A percentile compares a stretch with the other conserved stretches of the same genome.
phyloP scores from a whole-genome alignment of 208 protist species.

The Jaenimonas drosophilae region DNA sequence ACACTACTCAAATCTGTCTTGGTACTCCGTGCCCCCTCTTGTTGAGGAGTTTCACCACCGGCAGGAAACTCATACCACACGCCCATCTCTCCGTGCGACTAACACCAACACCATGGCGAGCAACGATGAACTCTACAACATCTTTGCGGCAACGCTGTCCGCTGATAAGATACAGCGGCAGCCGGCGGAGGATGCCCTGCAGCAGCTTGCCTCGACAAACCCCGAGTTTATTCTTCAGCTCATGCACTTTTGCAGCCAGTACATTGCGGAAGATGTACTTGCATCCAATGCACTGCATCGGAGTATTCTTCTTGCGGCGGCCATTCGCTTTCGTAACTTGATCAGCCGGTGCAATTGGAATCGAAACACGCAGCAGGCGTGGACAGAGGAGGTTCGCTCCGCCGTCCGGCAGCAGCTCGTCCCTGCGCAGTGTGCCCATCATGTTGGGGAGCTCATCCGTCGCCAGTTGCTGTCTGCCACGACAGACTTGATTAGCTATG shows the following conservation, averaged over 20 bases:
- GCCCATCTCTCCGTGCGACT: too few relatives aligned
- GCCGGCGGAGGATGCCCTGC: conserved; percentile 49
- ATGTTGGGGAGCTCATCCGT: conserved; percentile 57
- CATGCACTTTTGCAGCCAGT: conserved; percentile 30
- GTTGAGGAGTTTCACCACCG: too few relatives aligned
- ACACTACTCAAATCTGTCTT: too few relatives aligned
- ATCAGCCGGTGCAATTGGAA: conserved; percentile 68
- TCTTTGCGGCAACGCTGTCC: conserved; percentile 57
- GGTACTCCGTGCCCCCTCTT: too few relatives aligned
- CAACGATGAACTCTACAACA: conserved; percentile 40
- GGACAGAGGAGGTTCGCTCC: conserved; percentile 35
- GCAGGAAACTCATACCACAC: too few relatives aligned
- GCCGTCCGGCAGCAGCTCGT: conserved; percentile 39
- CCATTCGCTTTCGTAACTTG: conserved; percentile 73
- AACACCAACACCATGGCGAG: neutral
- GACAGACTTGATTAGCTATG: conserved; percentile 53
- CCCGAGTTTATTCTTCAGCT: conserved; percentile 51
- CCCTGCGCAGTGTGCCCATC: conserved; percentile 44
- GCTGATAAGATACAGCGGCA: conserved; percentile 52
- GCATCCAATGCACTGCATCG: conserved; percentile 9
- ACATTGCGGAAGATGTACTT: neutral
- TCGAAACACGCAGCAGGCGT: conserved; percentile 31
- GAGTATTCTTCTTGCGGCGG: conserved; percentile 33
- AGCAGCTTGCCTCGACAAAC: conserved; percentile 24
- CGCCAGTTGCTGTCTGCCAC: conserved; percentile 62